Evolutionary conservation across 148 eudicot species (phyloP).

Genomic region (Fagopyrum homotropicum): DNA sequence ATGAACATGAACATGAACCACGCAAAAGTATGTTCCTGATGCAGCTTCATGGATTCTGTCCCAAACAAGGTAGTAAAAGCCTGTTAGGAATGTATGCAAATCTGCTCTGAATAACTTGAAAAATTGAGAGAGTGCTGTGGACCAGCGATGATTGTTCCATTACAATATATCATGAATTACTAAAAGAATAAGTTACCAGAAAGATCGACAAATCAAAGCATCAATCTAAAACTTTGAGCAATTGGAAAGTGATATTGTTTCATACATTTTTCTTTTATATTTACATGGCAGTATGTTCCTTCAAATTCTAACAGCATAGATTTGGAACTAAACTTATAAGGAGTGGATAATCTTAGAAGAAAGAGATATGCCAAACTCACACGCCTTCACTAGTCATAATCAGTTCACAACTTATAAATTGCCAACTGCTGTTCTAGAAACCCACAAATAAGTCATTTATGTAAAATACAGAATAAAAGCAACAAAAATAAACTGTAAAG

Average conservation of each 20-base stretch:
- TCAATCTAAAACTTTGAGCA: neutral
- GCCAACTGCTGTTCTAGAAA: neutral
- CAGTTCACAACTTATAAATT: neutral
- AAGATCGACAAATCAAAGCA: neutral
- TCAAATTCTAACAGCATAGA: neutral
- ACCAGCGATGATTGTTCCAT: neutral
- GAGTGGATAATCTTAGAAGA: neutral
- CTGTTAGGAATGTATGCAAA: neutral
- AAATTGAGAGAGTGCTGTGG: neutral
- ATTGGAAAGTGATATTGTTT: neutral
- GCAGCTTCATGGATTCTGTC: constrained; percentile 10
- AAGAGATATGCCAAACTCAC: neutral
- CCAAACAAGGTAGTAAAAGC: neutral
- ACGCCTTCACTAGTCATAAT: neutral
- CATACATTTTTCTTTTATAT: neutral
- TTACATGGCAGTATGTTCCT: neutral
- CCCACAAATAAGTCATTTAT: neutral
- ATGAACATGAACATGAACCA: constrained; percentile 7
- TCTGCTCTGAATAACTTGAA: neutral
- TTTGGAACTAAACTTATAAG: neutral
- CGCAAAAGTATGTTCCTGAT: neutral
- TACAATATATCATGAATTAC: neutral
- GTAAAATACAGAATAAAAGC: neutral
- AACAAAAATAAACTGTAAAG: neutral
- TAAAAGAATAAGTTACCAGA: neutral